Conservation (phyloP, 2,329 filamentous ascomycete genomes). For the Grosmannia huntii region DNA sequence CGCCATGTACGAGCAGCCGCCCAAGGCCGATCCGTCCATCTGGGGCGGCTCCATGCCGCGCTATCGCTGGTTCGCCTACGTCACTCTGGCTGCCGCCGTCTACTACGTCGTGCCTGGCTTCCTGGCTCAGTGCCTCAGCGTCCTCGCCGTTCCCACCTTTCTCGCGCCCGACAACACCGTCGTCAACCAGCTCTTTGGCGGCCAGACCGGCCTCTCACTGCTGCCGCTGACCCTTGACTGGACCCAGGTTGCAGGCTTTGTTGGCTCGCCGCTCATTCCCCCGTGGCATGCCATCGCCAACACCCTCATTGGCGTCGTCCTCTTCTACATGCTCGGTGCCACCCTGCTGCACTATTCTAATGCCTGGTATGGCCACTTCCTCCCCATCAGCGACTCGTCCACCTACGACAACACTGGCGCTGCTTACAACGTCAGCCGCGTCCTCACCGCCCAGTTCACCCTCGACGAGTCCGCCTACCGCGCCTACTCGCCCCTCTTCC, state of each 20-base stretch:
- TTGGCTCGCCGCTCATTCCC: conserved; percentile 55
- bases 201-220: conserved; percentile 25
- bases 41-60: conserved; percentile 53
- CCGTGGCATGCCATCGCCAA: conserved; percentile 66
- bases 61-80: conserved; percentile 32
- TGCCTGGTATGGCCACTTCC: conserved; percentile 49
- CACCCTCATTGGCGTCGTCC: conserved; percentile 52
- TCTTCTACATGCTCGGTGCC: conserved; percentile 50
- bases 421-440: conserved; percentile 49
- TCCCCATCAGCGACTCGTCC: conserved; percentile 56
- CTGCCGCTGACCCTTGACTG: conserved; percentile 33
- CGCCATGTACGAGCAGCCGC: conserved; percentile 54
- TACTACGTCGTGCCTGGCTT: conserved; percentile 43
- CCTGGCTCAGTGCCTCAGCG: conserved; percentile 34
- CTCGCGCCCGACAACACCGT: conserved; percentile 32
- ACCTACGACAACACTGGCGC: conserved; percentile 60
- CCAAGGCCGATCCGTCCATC: conserved; percentile 34
- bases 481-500: conserved; percentile 53
- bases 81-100: conserved; percentile 27
- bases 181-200: conserved; percentile 38
- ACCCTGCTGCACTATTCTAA: conserved; percentile 52
- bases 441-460: conserved; percentile 48
- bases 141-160: conserved; percentile 34
- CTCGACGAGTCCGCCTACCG: conserved; percentile 52
- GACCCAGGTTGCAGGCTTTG: conserved; percentile 55